Evolutionary conservation across 1,284 basidiomycete genomes (phyloP), one percentile per base, ranked within the genome.

Genomic region (Phenoliferia sp.): DNA sequence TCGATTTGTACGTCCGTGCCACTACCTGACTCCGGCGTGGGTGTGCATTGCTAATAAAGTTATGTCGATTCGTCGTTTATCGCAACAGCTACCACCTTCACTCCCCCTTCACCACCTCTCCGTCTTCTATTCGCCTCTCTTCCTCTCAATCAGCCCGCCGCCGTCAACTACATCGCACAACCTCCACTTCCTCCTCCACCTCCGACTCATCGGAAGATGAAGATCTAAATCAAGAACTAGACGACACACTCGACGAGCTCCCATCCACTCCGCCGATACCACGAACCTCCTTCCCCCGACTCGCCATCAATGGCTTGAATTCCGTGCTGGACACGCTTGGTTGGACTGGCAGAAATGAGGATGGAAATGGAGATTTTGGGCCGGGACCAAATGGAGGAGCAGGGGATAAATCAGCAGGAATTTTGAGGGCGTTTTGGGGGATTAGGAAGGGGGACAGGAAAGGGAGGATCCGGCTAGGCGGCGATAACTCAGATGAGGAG

Each of bases 371-470:
- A 4, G 39, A 32, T 56, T n/a, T 28, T 35, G 26, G 52, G 59
- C 34, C 33, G 28, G 16, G 34, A 34, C 16, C 12, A 26, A 36
- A 16, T 12, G 57, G 17, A 33, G 48, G 12, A 31, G 34, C 9
- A 17, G 60, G 60, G 3, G 44, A 59, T 7, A 59, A 55, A 32
- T 17, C 48, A 4, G 63, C 39, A 5, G 68, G 68, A n/a, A 61
- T 69, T 3, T 64, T 62, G 7, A 44, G 52, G 15, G 60, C 57
- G 50, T 69, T 69, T 28, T 69, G 68, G 68, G 68, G 68, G 1
- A 3, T 67, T 1, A 29, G 65, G 35, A 44, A 35, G 31, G 19
- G 35, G 48, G 65, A 69, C 15, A 35, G 65, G 29, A 48, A 35
- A 32, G 65, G 68, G 4, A 63, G 65, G 31, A 69, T 69, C 28